Conservation (phyloP, 441 rosid genomes). For the Isatis lusitanica region DNA sequence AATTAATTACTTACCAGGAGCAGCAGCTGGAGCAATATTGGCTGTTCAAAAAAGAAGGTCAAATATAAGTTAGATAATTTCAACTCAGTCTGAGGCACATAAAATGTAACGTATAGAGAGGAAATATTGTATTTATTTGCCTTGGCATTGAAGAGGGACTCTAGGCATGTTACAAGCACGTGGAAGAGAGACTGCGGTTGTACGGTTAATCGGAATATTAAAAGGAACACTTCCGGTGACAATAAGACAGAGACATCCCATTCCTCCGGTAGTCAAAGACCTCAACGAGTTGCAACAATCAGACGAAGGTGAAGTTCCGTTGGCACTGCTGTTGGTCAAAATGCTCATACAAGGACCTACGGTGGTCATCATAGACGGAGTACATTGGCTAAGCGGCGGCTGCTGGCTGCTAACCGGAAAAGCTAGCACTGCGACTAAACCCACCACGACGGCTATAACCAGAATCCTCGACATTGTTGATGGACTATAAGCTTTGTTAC, state of each 20-base stretch:
- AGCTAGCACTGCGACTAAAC: constrained; percentile 24
- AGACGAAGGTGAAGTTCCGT: constrained; percentile 54
- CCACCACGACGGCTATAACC: constrained; percentile 9
- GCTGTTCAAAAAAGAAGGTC: constrained; percentile 42
- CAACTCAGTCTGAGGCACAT: neutral
- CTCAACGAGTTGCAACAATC: constrained; percentile 65
- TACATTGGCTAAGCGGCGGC: constrained; percentile 56
- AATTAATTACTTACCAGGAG: constrained; percentile 55
- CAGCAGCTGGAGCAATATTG: constrained; percentile 59
- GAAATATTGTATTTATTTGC: constrained; percentile 9
- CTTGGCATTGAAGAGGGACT: constrained; percentile 82
- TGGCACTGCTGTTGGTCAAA: constrained; percentile 61
- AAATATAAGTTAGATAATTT: neutral
- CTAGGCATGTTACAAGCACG: constrained; percentile 84
- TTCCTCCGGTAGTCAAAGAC: constrained; percentile 52
- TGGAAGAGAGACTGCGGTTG: constrained; percentile 80
- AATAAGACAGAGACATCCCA: constrained; percentile 73
- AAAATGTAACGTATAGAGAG: neutral
- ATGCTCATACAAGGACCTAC: constrained; percentile 75
- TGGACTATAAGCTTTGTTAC: neutral
- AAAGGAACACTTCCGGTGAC: constrained; percentile 65
- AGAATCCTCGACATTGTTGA: constrained; percentile 22
- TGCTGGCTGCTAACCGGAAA: constrained; percentile 41
- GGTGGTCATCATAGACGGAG: constrained; percentile 45
- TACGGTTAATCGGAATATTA: constrained; percentile 69